Evolutionary conservation across 148 eudicot genomes (phyloP).

Genomic region (Vaccinium vitisidaea): DNA sequence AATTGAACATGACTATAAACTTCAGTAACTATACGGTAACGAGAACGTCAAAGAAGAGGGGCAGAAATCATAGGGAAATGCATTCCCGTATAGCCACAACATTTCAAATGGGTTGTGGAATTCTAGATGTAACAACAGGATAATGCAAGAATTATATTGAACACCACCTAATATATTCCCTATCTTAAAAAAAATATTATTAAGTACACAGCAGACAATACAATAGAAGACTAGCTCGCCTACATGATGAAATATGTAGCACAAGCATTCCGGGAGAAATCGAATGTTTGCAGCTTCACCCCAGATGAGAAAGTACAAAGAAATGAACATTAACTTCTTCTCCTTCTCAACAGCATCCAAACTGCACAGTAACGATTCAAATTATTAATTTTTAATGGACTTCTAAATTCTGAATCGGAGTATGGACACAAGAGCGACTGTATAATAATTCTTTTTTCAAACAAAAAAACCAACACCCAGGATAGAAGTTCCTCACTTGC

Average conservation of each 20-base stretch:
- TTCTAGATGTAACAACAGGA: background rate
- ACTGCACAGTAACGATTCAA: slow-evolving; percentile 42
- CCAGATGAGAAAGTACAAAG: slow-evolving; percentile 88
- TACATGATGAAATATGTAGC: slow-evolving; percentile 99
- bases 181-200: background rate
- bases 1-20: background rate
- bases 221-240: slow-evolving; percentile 20
- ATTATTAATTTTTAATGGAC: background rate
- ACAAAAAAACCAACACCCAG: background rate
- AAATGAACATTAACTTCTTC: slow-evolving; percentile 70
- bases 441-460: background rate
- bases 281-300: slow-evolving; percentile 97
- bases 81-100: background rate
- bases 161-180: background rate
- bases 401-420: background rate
- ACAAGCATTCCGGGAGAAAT: slow-evolving; percentile 97
- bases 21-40: too few relatives aligned
- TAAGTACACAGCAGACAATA: background rate
- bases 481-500: slow-evolving; percentile 55
- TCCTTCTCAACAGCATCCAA: slow-evolving; percentile 81
- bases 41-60: background rate
- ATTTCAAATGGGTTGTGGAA: background rate
- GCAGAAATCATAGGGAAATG: background rate
- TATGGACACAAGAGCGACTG: background rate
- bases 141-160: background rate